Evolutionary conservation across 768 basidiomycete genomes (phyloP), one percentile per base, ranked within the genome.

Genomic region (Punctularia strigosozonata): DNA sequence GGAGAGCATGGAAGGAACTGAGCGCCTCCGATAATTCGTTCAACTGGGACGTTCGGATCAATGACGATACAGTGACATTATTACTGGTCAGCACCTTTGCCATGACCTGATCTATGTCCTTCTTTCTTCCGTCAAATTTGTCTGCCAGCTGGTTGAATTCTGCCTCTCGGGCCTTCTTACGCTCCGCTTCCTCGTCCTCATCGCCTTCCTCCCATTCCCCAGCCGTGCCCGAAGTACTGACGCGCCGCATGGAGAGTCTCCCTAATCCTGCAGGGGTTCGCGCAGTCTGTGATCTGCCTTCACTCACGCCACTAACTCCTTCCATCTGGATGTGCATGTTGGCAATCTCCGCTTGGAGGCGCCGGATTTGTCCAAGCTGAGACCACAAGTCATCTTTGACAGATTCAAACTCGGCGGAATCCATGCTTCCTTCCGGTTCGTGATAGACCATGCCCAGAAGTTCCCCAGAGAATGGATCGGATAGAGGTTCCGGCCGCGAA

Each of bases 261-360:
- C 14, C 56, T 59, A 40, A 59, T 53, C 58, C n/a, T 63, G 64
- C 6, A 6, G 40, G 33, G n/a, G 14, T 22, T 24, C n/a, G 17
- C 15, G 35, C 26, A 6, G 17, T 30, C 6, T 24, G 31, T 4
- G 20, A 54, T 40, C 42, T 63, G 56, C 26, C 47, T 42, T 43
- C 53, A 46, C 38, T 59, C 57, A 42, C 58, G 46, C 76, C 74
- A 33, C 80, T 66, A n/a, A n/a, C n/a, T 28, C 69, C 69, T 53
- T 87, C 84, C 80, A 87, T 81, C 19, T 78, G 73, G 7, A 77
- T 57, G 51, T 86, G 84, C 70, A 82, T 73, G 45, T 61, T 63
- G 4, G 83, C 76, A 24, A 87, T 73, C 45, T 82, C 73, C 39
- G 69, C 73, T 53, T 87, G 82, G 22, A 87, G 56, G 25, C 77